phyloP scores from a whole-genome alignment of 345 rosid genomes.

The Cochlearia excelsa region DNA sequence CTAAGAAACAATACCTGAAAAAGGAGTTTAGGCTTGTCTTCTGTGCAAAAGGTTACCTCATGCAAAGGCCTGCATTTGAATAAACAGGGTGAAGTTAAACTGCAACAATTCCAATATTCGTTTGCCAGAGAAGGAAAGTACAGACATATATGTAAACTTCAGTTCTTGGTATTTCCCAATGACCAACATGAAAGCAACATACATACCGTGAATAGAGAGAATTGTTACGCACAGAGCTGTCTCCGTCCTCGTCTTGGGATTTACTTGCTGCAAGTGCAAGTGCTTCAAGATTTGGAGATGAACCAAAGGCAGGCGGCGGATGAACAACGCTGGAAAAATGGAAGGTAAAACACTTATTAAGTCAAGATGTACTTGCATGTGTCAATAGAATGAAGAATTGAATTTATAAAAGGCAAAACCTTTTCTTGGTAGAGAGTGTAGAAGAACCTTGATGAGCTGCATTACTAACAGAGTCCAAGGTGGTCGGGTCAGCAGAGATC shows the following conservation, averaged over 20 bases:
- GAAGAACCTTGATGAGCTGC: conserved; percentile 38
- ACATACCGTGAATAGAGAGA: conserved; percentile 59
- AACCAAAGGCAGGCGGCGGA: conserved; percentile 98
- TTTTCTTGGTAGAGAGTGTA: conserved; percentile 39
- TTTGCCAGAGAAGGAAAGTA: background rate
- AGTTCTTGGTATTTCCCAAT: background rate
- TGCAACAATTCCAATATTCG: background rate
- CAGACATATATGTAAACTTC: background rate
- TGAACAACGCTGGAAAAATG: conserved; percentile 62
- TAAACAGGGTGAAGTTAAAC: conserved; percentile 3
- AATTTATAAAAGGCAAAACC: conserved; percentile 38
- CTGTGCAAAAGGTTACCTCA: conserved; percentile 85
- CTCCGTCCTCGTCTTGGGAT: conserved; percentile 52
- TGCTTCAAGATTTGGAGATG: conserved; percentile 92
- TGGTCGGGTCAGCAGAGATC: conserved; percentile 41
- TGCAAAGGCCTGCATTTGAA: conserved; percentile 78
- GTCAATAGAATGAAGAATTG: background rate
- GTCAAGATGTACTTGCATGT: background rate
- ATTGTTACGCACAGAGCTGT: conserved; percentile 75
- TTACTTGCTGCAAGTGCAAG: conserved; percentile 66
- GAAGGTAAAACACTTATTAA: conserved; percentile 14
- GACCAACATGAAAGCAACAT: conserved; percentile 16
- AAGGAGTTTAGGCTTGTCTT: conserved; percentile 94
- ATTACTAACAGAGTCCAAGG: conserved; percentile 33
- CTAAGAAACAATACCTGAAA: conserved; percentile 60